phyloP scores from a whole-genome alignment of 495 filamentous ascomycete species.

The Diplogelasinospora grovesii region DNA sequence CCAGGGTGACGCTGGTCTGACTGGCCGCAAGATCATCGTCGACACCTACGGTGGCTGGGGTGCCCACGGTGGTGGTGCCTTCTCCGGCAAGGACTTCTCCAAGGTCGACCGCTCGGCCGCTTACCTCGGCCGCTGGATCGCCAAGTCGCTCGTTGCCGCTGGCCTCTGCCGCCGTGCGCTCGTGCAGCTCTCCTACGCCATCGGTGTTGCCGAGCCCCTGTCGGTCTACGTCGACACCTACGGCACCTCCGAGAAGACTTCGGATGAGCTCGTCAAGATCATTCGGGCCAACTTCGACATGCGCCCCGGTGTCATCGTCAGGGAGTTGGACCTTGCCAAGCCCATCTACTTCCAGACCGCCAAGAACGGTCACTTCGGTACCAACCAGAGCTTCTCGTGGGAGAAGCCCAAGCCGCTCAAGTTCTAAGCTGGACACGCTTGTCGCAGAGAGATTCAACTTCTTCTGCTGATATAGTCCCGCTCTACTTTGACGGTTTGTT shows the following conservation, averaged over 20 bases:
- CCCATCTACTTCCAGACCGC: slow-evolving; percentile 98
- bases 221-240: slow-evolving; percentile 84
- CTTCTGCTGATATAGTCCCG: slow-evolving; percentile 24
- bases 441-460: slow-evolving; percentile 34
- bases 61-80: slow-evolving; percentile 98
- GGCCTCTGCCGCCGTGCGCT: slow-evolving; percentile 84
- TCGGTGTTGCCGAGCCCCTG: slow-evolving; percentile 95
- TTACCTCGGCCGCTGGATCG: slow-evolving; percentile 96
- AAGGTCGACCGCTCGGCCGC: slow-evolving; percentile 98
- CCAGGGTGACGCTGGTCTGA: slow-evolving; percentile 97
- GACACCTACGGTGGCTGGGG: slow-evolving; percentile 99
- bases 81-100: slow-evolving; percentile 99
- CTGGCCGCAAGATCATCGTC: slow-evolving; percentile 99
- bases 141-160: slow-evolving; percentile 90
- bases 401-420: slow-evolving; percentile 94
- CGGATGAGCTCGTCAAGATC: slow-evolving; percentile 82
- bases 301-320: slow-evolving; percentile 95
- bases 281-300: slow-evolving; percentile 95
- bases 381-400: slow-evolving; percentile 96
- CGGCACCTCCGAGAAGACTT: slow-evolving; percentile 67
- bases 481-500: slow-evolving; percentile 17
- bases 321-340: slow-evolving; percentile 88
- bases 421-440: slow-evolving; percentile 52
- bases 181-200: slow-evolving; percentile 98
- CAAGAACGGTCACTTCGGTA: slow-evolving; percentile 97